Percentiles rank a stretch among this genome's conserved stretches.
Conservation (phyloP, 768 basidiomycete genomes). For the Steccherinum ochraceum region DNA sequence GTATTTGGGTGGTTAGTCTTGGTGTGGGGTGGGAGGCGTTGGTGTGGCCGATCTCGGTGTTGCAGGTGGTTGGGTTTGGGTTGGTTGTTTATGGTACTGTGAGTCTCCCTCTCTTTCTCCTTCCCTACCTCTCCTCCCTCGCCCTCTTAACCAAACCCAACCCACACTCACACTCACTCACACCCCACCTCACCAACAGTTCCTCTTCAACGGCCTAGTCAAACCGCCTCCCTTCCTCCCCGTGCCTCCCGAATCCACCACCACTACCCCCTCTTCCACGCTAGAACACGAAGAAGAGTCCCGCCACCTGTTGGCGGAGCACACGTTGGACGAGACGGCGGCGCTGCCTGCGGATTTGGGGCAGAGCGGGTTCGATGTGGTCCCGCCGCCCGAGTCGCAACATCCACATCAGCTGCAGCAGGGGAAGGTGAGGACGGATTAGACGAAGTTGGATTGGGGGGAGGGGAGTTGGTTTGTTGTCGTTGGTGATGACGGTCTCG, state of each 20-base stretch:
- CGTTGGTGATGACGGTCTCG: too few species aligned
- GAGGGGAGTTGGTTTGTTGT: too few species aligned
- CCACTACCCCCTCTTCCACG: conserved; percentile 1
- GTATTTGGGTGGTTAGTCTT: conserved; percentile 93
- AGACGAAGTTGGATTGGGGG: too few species aligned
- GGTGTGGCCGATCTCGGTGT: conserved; percentile 70
- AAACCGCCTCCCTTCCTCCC: conserved; percentile 57
- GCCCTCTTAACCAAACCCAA: conserved; percentile 6
- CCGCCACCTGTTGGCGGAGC: conserved; percentile 47
- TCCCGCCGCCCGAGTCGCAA: conserved; percentile 33
- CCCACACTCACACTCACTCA: conserved; percentile 22
- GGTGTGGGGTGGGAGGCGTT: conserved; percentile 88
- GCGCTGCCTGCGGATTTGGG: conserved; percentile 74
- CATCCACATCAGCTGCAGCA: conserved; percentile 5
- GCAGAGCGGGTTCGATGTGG: conserved; percentile 78
- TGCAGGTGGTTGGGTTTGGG: conserved; percentile 82
- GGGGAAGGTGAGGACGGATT: background rate
- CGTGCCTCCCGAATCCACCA: conserved; percentile 27
- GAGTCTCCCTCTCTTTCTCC: conserved; percentile 28
- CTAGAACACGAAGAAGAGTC: conserved; percentile 20
- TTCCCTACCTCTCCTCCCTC: conserved; percentile 8
- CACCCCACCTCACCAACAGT: conserved; percentile 28
- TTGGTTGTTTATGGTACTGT: conserved; percentile 61
- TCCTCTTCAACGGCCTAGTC: conserved; percentile 87
- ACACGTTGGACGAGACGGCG: conserved; percentile 79